Base-by-base conservation (phyloP, 1,284 basidiomycete genomes). In the Cryptococcus neoformans region DNA sequence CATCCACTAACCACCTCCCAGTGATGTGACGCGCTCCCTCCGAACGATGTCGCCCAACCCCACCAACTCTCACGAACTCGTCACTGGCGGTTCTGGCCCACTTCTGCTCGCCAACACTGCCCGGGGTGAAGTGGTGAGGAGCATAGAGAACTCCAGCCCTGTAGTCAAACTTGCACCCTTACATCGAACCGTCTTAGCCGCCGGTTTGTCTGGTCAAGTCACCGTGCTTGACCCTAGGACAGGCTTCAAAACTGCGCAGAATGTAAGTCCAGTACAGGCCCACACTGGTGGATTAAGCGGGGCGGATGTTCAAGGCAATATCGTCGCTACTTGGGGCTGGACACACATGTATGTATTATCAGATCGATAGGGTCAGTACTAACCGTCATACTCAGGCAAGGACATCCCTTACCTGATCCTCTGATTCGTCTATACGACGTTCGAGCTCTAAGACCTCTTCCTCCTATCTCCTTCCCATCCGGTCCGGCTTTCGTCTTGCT, bases 391-490 rank as follows among this genome's bases (percentile, higher is more conserved):
- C n/a, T 47, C 68, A 92, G 90, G 71, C 90, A 91, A 75, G 88
- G 89, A 17, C 87, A 89, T 47, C 92, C 94, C 1, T 84, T 90
- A 51, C 88, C 91, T 0, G 95, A 98, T 73, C 90, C 92, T 1
- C 81, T 96, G 34, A 89, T 99, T 64, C 95, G 96, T 76, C 83
- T 97, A 9, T 96, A 90, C 71, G 95, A 99, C 73, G 73, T 92
- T 34, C 86, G 95, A 36, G 88, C 83, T 44, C 84, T 97, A 79
- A 85, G 87, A 39, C 2, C 83, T 88, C 35, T 85, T 86, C 69
- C 73, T 0, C 91, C 93, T 0, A 83, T 98, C 39, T 86, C 90
- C 1, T 98, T 98, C 72, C 85, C 91, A 2, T 84, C 87, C 37
- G 90, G 90, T 0, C 93, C 95, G 0, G 85, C 91, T 0, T 92